Conservation (phyloP, 1,284 basidiomycete genomes). For the Marasmius tenuissimus region DNA sequence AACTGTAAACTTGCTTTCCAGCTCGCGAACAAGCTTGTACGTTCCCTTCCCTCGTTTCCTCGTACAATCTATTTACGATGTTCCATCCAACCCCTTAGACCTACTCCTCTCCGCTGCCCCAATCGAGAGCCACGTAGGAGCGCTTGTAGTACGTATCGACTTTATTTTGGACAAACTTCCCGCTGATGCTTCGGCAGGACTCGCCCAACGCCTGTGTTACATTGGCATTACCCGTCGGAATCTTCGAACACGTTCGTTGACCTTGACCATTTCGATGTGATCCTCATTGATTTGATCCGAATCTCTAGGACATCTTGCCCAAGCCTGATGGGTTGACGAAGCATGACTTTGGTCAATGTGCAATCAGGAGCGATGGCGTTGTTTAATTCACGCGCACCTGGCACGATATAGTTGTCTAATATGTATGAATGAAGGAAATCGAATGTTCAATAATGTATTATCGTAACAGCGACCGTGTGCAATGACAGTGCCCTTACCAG, state of each 20-base stretch:
- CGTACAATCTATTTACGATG: constrained; percentile 4
- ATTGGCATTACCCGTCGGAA: constrained; percentile 66
- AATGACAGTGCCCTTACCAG: no score
- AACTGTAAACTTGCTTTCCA: constrained; percentile 22
- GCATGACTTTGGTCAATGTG: constrained; percentile 62
- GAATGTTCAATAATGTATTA: neutral
- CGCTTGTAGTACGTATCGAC: constrained; percentile 55
- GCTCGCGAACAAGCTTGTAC: constrained; percentile 72
- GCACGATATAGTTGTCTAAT: neutral
- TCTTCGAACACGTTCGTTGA: constrained; percentile 64
- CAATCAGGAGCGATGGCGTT: constrained; percentile 64
- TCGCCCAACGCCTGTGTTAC: constrained; percentile 80
- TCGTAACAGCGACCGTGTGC: no score
- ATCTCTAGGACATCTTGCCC: constrained; percentile 59
- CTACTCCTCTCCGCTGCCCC: constrained; percentile 76
- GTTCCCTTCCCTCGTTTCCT: constrained; percentile 20
- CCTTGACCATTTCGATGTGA: neutral
- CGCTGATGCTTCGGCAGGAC: constrained; percentile 40
- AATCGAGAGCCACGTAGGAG: constrained; percentile 74
- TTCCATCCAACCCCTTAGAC: constrained; percentile 36
- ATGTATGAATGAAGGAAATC: neutral
- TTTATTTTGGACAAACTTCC: neutral
- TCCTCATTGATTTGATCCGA: neutral
- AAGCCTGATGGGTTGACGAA: constrained; percentile 58
- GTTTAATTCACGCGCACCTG: constrained; percentile 25